A percentile compares a stretch with the other conserved stretches of the same genome.
Conservation (phyloP, 768 basidiomycete genomes). For the Pholiota molesta region DNA sequence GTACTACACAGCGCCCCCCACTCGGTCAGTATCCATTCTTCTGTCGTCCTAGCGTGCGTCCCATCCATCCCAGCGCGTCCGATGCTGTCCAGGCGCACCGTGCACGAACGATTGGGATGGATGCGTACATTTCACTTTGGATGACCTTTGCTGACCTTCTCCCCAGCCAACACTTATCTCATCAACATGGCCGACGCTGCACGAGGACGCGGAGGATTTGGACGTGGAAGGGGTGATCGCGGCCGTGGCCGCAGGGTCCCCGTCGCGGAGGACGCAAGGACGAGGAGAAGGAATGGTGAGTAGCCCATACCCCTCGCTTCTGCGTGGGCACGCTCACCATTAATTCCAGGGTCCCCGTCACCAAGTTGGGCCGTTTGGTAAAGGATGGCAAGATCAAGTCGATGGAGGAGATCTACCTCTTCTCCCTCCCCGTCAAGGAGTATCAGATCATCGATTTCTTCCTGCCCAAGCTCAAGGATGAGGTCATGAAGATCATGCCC, state of each 20-base stretch:
- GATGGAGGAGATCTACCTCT: constrained; percentile 99
- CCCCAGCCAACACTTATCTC: constrained; percentile 22
- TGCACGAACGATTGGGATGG: constrained; percentile 42
- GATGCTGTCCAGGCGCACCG: constrained; percentile 8
- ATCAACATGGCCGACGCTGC: constrained; percentile 79
- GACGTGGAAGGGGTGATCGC: constrained; percentile 90
- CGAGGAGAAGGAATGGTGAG: constrained; percentile 99
- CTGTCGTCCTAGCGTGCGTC: constrained; percentile 6
- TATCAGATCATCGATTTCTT: constrained; percentile 99
- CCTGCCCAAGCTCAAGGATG: constrained; percentile 98
- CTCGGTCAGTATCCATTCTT: constrained; percentile 38
- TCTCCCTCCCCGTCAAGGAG: constrained; percentile 99
- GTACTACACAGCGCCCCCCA: constrained; percentile 41
- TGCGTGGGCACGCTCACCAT: constrained; percentile 1
- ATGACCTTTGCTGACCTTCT: constrained; percentile 41
- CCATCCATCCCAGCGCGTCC: constrained; percentile 8
- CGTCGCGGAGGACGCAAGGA: constrained; percentile 98
- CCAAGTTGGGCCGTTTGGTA: constrained; percentile 98
- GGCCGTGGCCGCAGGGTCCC: constrained; percentile 89
- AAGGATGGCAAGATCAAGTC: constrained; percentile 99
- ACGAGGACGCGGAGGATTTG: constrained; percentile 74
- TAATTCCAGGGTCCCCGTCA: constrained; percentile 86
- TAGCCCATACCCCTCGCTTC: background rate
- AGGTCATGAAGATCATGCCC: constrained; percentile 99
- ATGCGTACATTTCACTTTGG: constrained; percentile 42